Evolutionary conservation across 441 rosid genomes (phyloP), one percentile per base, ranked within the genome.

Genomic region (Corymbia citriodora): DNA sequence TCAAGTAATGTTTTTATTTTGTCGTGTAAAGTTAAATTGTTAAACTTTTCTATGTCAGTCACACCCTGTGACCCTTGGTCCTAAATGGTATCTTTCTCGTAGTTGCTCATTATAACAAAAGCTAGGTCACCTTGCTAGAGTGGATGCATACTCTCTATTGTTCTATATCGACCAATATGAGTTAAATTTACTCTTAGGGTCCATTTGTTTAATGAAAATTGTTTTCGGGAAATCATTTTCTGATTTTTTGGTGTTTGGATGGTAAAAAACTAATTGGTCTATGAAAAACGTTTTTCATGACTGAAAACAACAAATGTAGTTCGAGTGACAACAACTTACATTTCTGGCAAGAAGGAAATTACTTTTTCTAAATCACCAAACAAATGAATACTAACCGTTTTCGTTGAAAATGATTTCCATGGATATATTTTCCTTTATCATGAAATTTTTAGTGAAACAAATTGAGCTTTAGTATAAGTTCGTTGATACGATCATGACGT

Each of bases 1-100:
- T 88, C 94, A 92, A 91, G 95, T 95, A 93, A 55, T 12, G 85
- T 45, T 21, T 45, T 45, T 12, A 8, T 79, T 79, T 23, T 79
- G 18, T 79, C 52, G 12, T 45, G 52, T 79, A 79, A 79, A 79
- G 18, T 79, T 10, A 45, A 79, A 45, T 79, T 45, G 17, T 10
- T 10, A 79, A 79, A 8, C n/a, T 79, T 40, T 79, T 40, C 18
- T 79, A 79, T 0, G 2, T 79, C 9, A 3, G 52, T 79, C 8
- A 25, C n/a, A 12, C n/a, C 85, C 14, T 29, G 13, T 45, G 15
- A 79, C n/a, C 52, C 17, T n/a, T 7, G 52, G 1, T 79, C 85
- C 17, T 23, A 23, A 79, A 79, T 45, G 9, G 6, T 79, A 23
- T 79, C 18, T 4, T 79, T 45, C 52, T 45, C 29, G 15, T 23